Evolutionary conservation across 2,329 filamentous ascomycete species (phyloP).

Genomic region (Trichoderma sp.): DNA sequence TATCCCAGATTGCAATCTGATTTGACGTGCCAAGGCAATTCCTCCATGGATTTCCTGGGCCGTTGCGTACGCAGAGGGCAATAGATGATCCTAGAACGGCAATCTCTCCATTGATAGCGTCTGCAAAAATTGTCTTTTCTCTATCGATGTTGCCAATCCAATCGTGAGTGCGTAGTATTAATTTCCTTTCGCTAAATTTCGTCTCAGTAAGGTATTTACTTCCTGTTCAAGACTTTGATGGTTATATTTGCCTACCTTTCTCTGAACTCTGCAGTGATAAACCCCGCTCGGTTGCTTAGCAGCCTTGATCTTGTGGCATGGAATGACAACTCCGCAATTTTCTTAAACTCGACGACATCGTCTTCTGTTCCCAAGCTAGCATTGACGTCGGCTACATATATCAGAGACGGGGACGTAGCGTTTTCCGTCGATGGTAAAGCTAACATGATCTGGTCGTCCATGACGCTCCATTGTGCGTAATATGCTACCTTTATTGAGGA

Average conservation of each 20-base stretch:
- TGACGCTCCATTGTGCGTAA: conserved; percentile 7
- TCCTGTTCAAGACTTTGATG: not conserved
- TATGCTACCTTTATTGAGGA: not conserved
- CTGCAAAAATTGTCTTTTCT: not conserved
- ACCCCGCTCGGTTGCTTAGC: conserved; percentile 1
- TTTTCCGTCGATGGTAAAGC: not conserved
- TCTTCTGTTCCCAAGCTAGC: not conserved
- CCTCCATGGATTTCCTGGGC: too few relatives aligned
- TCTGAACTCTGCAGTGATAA: conserved; percentile 1
- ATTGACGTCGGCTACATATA: not conserved
- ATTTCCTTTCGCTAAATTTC: not conserved
- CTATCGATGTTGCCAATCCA: not conserved
- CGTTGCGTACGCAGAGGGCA: not conserved
- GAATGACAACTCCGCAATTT: not conserved
- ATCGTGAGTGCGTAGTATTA: not conserved
- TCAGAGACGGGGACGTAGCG: not conserved
- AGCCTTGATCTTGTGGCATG: not conserved
- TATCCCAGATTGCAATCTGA: not conserved
- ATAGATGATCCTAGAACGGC: not conserved
- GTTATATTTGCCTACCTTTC: not conserved
- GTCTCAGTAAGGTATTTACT: not conserved
- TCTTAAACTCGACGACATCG: not conserved
- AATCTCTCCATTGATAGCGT: not conserved
- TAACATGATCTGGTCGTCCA: conserved; percentile 15
- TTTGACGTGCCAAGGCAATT: not conserved